phyloP scores from a whole-genome alignment of 1,139 yeast species.

The Hyphopichia khmerensis region DNA sequence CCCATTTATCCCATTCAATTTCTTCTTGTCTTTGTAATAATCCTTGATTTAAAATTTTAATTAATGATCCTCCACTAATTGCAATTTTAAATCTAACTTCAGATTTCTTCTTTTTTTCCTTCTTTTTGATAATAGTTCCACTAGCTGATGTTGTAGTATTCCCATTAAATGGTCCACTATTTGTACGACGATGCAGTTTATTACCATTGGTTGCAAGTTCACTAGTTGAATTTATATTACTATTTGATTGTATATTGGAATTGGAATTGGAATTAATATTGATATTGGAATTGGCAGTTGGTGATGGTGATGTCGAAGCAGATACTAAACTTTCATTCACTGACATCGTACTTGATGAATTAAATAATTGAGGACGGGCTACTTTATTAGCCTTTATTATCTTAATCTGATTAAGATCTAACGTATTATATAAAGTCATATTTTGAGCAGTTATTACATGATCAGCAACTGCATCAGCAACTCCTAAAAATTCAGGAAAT shows the following conservation, averaged over 20 bases:
- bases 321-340: slow-evolving; percentile 8
- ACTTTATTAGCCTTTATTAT: slow-evolving; percentile 19
- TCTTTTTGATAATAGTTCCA: slow-evolving; percentile 20
- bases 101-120: slow-evolving; percentile 46
- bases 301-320: slow-evolving; percentile 2
- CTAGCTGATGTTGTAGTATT: no score
- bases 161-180: slow-evolving; percentile 6
- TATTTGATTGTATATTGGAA: not conserved
- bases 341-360: slow-evolving; percentile 12
- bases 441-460: slow-evolving; percentile 83
- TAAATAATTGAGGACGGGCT: slow-evolving; percentile 18
- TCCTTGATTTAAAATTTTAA: slow-evolving; percentile 84
- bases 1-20: slow-evolving; percentile 94
- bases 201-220: slow-evolving; percentile 5
- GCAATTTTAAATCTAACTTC: slow-evolving; percentile 84
- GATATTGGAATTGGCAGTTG: not conserved
- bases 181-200: slow-evolving; percentile 8
- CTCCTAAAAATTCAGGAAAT: slow-evolving; percentile 84
- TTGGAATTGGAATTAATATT: slow-evolving; percentile 4
- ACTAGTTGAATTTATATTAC: not conserved
- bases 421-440: slow-evolving; percentile 56
- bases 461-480: slow-evolving; percentile 93
- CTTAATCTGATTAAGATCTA: slow-evolving; percentile 35
- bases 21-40: slow-evolving; percentile 64
- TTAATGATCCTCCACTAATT: slow-evolving; percentile 87